phyloP scores from a whole-genome alignment of 2,329 filamentous ascomycete species.

The Hortaea werneckii region DNA sequence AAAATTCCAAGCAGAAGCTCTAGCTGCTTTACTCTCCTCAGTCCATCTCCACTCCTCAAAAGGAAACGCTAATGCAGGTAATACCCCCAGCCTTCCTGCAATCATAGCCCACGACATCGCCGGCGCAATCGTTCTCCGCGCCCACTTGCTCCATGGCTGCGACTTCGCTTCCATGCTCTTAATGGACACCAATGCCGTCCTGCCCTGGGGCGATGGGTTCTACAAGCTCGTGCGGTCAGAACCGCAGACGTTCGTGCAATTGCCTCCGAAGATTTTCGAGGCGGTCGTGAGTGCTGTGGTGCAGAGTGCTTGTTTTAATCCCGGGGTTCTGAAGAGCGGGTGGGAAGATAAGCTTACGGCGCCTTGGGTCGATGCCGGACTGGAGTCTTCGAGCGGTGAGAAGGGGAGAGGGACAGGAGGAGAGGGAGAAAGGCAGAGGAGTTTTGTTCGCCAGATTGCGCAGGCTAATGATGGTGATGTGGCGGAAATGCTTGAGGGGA shows the following conservation, averaged over 20 bases:
- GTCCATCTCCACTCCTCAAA: no score
- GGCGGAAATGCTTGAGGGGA: slow-evolving; percentile 28
- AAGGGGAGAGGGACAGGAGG: neutral
- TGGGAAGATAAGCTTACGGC: slow-evolving; percentile 28
- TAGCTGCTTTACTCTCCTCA: slow-evolving; percentile 27
- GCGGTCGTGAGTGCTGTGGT: slow-evolving; percentile 33
- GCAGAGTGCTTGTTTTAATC: slow-evolving; percentile 26
- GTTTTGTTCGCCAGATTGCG: slow-evolving; percentile 33
- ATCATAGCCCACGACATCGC: slow-evolving; percentile 39
- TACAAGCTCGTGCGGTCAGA: slow-evolving; percentile 31
- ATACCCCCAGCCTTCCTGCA: slow-evolving; percentile 17
- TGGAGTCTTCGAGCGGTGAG: neutral
- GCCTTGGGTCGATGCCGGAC: slow-evolving; percentile 20
- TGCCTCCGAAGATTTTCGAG: slow-evolving; percentile 26
- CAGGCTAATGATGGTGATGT: slow-evolving; percentile 30
- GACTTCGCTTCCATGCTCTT: slow-evolving; percentile 32
- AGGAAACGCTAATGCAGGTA: neutral
- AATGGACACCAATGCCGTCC: slow-evolving; percentile 35
- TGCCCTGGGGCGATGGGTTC: slow-evolving; percentile 34
- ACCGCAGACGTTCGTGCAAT: slow-evolving; percentile 19
- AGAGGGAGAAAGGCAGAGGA: slow-evolving; percentile 20
- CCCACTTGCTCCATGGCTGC: slow-evolving; percentile 28
- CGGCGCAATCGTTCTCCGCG: slow-evolving; percentile 32
- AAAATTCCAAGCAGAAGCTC: slow-evolving; percentile 29
- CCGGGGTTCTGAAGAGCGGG: slow-evolving; percentile 16